Conservation (phyloP, 176 grass and related monocot species). For the Zoysia japonica region DNA sequence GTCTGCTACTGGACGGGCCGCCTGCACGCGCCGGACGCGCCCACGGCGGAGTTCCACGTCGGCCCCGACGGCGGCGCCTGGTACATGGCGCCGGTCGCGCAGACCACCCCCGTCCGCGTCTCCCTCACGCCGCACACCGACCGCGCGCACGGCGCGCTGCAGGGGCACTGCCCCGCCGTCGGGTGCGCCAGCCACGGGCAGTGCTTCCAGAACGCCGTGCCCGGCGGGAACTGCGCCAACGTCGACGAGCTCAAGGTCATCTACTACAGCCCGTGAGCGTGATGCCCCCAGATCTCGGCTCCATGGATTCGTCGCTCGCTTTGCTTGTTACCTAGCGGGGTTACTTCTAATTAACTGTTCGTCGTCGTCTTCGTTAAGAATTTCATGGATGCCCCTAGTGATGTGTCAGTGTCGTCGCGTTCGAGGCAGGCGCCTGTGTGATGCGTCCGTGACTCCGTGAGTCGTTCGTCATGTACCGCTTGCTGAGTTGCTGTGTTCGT, state of each 20-base stretch:
- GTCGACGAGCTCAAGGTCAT: conserved; percentile 57
- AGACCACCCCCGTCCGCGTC: not conserved
- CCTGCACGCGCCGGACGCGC: not conserved
- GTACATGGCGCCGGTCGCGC: conserved; percentile 19
- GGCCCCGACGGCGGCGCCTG: conserved; percentile 39
- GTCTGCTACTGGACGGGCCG: conserved; percentile 42
- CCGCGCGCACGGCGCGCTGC: not conserved
- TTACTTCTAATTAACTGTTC: no score
- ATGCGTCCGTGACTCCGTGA: no score
- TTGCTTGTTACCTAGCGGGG: no score
- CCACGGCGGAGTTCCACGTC: conserved; percentile 40
- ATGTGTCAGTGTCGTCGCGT: no score
- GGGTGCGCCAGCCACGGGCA: not conserved
- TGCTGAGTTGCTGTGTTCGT: no score
- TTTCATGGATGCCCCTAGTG: no score
- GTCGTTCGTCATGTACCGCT: no score
- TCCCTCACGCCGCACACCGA: conserved; percentile 22
- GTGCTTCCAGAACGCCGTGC: conserved; percentile 28
- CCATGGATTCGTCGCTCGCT: no score
- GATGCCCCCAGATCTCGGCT: no score
- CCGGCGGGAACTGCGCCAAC: conserved; percentile 34
- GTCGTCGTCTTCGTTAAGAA: no score
- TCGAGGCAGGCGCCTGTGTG: no score
- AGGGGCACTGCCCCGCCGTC: conserved; percentile 10
- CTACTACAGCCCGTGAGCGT: conserved; percentile 21